Conservation (phyloP, 192 early-diverging fungal species). For the Coemansia sp. region DNA sequence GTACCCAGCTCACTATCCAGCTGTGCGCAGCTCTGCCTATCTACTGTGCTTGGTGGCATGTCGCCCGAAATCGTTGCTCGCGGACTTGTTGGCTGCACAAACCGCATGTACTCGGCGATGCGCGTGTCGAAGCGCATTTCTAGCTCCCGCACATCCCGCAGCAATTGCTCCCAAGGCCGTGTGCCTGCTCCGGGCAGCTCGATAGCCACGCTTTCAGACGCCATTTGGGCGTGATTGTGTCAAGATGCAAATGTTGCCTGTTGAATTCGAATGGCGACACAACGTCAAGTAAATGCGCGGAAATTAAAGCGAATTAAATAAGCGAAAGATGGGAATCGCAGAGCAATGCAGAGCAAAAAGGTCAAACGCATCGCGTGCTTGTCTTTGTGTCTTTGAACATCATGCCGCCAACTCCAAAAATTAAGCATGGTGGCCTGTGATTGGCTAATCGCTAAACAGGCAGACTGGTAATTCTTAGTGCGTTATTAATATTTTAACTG, state of each 20-base stretch:
- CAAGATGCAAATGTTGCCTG: too few species aligned
- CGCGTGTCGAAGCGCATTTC: conserved; percentile 44
- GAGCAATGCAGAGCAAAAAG: too few species aligned
- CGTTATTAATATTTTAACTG: too few species aligned
- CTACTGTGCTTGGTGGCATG: neutral
- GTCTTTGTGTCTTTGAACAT: too few species aligned
- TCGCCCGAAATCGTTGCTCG: conserved; percentile 1
- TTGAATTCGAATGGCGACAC: neutral
- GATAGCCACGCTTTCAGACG: conserved; percentile 30
- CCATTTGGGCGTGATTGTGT: conserved; percentile 10
- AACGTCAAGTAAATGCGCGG: neutral
- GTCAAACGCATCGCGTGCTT: too few species aligned
- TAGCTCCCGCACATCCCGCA: conserved; percentile 43
- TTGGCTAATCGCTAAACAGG: too few species aligned
- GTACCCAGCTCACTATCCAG: conserved; percentile 28
- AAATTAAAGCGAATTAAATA: neutral
- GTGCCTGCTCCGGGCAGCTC: conserved; percentile 42
- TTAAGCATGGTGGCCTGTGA: too few species aligned
- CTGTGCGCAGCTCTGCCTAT: conserved; percentile 24
- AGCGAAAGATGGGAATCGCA: neutral
- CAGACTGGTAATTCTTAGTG: too few species aligned
- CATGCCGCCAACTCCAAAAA: too few species aligned
- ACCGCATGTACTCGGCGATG: conserved; percentile 47
- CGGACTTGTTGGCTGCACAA: conserved; percentile 37
- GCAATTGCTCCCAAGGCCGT: conserved; percentile 46